Base-by-base conservation (phyloP, 176 grass and related monocot species). In the Thinopyrum elongatum region DNA sequence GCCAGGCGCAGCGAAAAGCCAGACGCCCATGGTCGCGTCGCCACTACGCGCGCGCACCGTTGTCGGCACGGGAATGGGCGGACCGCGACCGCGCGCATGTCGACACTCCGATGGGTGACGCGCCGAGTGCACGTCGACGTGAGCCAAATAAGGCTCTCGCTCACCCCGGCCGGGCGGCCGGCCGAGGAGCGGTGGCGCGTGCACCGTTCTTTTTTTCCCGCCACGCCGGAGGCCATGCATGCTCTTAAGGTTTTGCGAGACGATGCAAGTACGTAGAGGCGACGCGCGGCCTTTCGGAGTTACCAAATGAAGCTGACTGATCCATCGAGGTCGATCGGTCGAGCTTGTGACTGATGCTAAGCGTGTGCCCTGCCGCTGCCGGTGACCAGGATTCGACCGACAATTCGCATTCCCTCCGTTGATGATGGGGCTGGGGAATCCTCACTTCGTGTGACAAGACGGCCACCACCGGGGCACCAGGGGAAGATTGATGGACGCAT, bases 361-460 rank as follows among this genome's bases (percentile, higher is more conserved):
- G 23, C 11, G 44, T 12, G n/a, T 62, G 59, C 59, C 21, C 9
- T 10, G 39, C 35, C 35, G 35, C 27, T 57, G 65, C n/a, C 13
- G 59, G 58, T 67, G 61, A 65, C 34, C 80, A 74, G 31, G 74
- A 59, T 80, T 78, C 80, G 76, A 76, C 68, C 80, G 85, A 51
- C 46, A 87, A 55, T 23, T 69, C 82, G 47, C 73, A 17, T 39
- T 74, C 51, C 55, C 28, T 83, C 47, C 23, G 59, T 25, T 4
- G 38, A 73, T 4, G 38, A 73, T 25, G 23, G 16, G 81, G 72
- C 1, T 0, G 46, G 42, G 57, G 35, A 27, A 74, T 83, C 53
- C 75, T 65, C 80, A 55, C 68, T 68, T 66, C 85, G 8, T 51
- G 75, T 88, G 82, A 91, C 81, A 76, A 76, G 81, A 87, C 74